Percentiles rank a stretch among this genome's conserved stretches.
Conservation (phyloP, 768 basidiomycete species). For the Suillus paluster region DNA sequence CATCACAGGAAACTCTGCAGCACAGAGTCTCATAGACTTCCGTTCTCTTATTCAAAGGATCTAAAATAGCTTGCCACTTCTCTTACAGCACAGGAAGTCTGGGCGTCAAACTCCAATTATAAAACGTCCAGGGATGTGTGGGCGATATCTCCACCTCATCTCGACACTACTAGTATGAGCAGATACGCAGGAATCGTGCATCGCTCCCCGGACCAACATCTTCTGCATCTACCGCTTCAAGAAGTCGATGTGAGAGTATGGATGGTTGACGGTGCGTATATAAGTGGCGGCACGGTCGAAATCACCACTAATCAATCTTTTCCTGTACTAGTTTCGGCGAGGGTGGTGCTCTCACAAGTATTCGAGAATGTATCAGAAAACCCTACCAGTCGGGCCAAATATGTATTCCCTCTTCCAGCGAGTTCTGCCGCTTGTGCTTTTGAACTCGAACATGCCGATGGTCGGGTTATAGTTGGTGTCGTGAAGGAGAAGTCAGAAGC, state of each 20-base stretch:
- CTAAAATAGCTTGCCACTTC: no score
- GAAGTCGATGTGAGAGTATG: conserved; percentile 44
- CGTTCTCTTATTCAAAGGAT: no score
- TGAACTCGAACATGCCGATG: conserved; percentile 49
- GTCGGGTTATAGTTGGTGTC: conserved; percentile 45
- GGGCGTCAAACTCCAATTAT: no score
- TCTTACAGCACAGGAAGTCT: no score
- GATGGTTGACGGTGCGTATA: conserved; percentile 53
- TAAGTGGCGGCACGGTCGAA: background rate
- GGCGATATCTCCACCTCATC: no score
- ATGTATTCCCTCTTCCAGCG: conserved; percentile 63
- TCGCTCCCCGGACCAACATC: conserved; percentile 25
- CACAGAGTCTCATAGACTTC: no score
- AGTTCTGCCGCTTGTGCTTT: conserved; percentile 59
- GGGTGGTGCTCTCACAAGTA: conserved; percentile 44
- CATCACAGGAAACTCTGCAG: no score
- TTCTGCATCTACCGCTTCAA: conserved; percentile 44
- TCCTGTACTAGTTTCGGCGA: conserved; percentile 45
- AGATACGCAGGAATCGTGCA: conserved; percentile 36
- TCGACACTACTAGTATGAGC: no score
- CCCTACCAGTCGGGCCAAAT: conserved; percentile 51
- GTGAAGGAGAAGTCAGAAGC: conserved; percentile 54
- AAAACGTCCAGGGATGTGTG: no score
- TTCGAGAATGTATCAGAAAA: conserved; percentile 44
- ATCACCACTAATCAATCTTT: conserved; percentile 3